Evolutionary conservation across 2,329 filamentous ascomycete species (phyloP), one percentile per base, ranked within the genome.

Genomic region (Alternaria arbusti): DNA sequence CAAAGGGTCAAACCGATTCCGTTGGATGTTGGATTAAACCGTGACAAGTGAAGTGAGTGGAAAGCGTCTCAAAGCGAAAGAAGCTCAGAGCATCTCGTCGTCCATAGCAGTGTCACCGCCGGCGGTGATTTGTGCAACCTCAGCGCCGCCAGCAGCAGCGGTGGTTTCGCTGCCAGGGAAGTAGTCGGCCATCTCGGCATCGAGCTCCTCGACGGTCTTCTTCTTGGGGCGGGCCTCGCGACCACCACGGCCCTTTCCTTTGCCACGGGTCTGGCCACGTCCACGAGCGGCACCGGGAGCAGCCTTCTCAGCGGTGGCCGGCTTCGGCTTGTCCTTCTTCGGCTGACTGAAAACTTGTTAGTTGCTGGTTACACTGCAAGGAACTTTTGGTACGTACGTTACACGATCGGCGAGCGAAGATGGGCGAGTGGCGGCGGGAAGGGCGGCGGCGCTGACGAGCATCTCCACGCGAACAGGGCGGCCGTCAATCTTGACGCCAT

Each of bases 141-240:
- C 71, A 46, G 76, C 74, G 47, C 82, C 83, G 64, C 82, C 84
- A 46, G 80, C 79, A 5, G 82, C 78, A 60, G 79, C 78, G 56
- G 78, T 80, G 56, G 81, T 82, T 40, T 80, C 78, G 52, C 77
- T 82, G 28, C 79, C 78, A 57, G 86, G 89, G 79, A 96, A 98
- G 84, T 99, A 99, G 81, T 98, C 96, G 20, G 89, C 90, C 96
- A 99, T 99, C 81, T 99, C 96, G 5, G 93, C 94, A 80, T 99
- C 96, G 25, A 99, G 89, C 84, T 99, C 94, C 79, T 97, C 95
- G 1, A 91, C 89, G 0, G 94, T 97, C 92, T 98, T 99, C 91
- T 98, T 98, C 84, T 86, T 83, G 85, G 81, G 84, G 66, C 84
- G 87, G 81, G 86, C 86, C 72, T 82, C 81, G 67, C 82, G 83